Evolutionary conservation across 1,139 yeast genomes (phyloP).

Genomic region (Yamadazyma diddensiae): DNA sequence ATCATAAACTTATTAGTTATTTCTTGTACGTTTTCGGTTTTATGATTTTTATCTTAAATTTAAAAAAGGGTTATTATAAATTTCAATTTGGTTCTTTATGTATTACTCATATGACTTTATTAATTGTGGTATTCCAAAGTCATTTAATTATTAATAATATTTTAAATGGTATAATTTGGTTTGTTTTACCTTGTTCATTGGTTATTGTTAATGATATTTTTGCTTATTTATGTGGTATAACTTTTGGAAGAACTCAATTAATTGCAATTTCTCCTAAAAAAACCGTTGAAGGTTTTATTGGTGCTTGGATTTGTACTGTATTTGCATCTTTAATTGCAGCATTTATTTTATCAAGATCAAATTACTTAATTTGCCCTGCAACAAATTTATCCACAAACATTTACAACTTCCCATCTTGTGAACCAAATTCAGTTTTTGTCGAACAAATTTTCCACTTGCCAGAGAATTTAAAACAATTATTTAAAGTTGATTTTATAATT

Average conservation of each 20-base stretch:
- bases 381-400: constrained; percentile 56
- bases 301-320: constrained; percentile 96
- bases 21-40: constrained; percentile 85
- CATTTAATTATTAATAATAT: constrained; percentile 90
- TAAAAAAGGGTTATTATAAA: constrained; percentile 83
- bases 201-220: constrained; percentile 94
- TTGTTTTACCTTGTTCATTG: constrained; percentile 83
- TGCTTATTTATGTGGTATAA: constrained; percentile 95
- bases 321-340: constrained; percentile 68
- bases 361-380: constrained; percentile 88
- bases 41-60: constrained; percentile 82
- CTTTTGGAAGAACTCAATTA: constrained; percentile 90
- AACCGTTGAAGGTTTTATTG: constrained; percentile 95
- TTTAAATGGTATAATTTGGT: constrained; percentile 91
- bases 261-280: constrained; percentile 95
- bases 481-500: constrained; percentile 36
- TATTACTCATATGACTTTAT: constrained; percentile 88
- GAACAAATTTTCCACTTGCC: constrained; percentile 80
- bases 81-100: constrained; percentile 95
- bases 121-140: constrained; percentile 90
- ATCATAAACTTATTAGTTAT: constrained; percentile 84
- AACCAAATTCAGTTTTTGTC: constrained; percentile 81
- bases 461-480: constrained; percentile 51
- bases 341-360: constrained; percentile 58
- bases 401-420: constrained; percentile 56